Evolutionary conservation across 2,329 filamentous ascomycete species (phyloP).

Genomic region (Alternaria triticina): DNA sequence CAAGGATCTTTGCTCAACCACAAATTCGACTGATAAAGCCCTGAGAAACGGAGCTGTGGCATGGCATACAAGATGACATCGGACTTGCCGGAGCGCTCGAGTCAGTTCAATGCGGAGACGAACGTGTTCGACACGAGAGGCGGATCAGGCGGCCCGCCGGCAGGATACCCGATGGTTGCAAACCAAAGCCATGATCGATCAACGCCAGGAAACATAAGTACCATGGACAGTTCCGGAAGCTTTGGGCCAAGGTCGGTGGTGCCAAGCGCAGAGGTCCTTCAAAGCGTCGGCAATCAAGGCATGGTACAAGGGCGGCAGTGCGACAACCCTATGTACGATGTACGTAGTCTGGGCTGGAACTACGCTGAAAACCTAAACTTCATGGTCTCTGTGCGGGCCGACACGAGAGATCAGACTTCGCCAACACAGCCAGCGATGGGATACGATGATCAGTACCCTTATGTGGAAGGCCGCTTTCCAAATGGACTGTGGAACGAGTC

Average conservation of each 20-base stretch:
- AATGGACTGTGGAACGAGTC: background rate
- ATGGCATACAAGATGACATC: background rate
- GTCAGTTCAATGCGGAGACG: background rate
- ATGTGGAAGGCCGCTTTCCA: no score
- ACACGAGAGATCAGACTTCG: no score
- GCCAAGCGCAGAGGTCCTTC: no score
- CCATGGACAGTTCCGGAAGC: no score
- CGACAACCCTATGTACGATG: no score
- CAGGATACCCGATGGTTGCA: background rate
- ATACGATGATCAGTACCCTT: background rate
- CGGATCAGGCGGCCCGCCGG: no score
- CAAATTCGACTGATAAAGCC: no score
- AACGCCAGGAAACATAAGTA: background rate
- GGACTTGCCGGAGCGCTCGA: background rate
- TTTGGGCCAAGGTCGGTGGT: background rate
- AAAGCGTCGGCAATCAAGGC: background rate
- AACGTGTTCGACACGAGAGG: background rate
- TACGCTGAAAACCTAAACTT: accelerated
- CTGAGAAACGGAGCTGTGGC: no score
- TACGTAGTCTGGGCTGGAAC: background rate
- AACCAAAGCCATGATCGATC: background rate
- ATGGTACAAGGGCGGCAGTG: background rate
- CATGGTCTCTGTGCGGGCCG: no score
- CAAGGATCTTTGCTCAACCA: no score
- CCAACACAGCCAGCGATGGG: background rate